Evolutionary conservation across 2,329 filamentous ascomycete genomes (phyloP), one percentile per base, ranked within the genome.

Genomic region (Septoria petroselini): DNA sequence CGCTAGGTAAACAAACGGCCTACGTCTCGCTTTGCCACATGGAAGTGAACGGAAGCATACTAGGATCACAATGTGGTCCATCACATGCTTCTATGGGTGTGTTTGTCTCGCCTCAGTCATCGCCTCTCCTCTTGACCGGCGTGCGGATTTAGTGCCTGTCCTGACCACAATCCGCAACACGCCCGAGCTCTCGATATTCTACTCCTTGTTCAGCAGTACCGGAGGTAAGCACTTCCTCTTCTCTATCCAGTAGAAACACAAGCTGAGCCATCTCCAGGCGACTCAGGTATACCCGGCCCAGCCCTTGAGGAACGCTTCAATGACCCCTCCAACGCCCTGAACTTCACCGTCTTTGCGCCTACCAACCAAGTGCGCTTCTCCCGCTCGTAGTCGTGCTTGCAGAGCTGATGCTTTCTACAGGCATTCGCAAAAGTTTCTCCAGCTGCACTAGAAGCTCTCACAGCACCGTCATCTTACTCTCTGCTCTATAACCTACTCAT

Each of bases 251-350:
- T n/a, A 9, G 9, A 18, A 7, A 15, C 21, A n/a, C 25, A 11
- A 21, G 29, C 29, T 43, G 12, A 43, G 4, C 3, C 4, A 7
- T 2, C 5, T 4, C 8, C 7, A 43, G 55, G 52, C 33, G 46
- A 44, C 4, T 52, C 49, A 4, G 52, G 53, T 9, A 44, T 35
- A 9, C 53, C 53, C 15, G 52, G 53, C 6, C 46, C 52, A 3
- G 50, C 27, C 4, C 41, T 58, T 8, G 50, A 55, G 19, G 55
- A 58, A 35, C 46, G 53, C 21, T 55, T 58, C 55, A 55, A 58
- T 25, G 39, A 53, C 23, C 51, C 44, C 4, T 21, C 25, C 3
- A 49, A 18, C 8, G 34, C 40, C 18, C 29, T 51, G 8, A 21
- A 51, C 4, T 58, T 48, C 31, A 58, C 53, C 1, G 41, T 46